Percentiles rank a stretch among this genome's conserved stretches.
phyloP scores from a whole-genome alignment of 306 rosid species.

The Abrus precatorius region DNA sequence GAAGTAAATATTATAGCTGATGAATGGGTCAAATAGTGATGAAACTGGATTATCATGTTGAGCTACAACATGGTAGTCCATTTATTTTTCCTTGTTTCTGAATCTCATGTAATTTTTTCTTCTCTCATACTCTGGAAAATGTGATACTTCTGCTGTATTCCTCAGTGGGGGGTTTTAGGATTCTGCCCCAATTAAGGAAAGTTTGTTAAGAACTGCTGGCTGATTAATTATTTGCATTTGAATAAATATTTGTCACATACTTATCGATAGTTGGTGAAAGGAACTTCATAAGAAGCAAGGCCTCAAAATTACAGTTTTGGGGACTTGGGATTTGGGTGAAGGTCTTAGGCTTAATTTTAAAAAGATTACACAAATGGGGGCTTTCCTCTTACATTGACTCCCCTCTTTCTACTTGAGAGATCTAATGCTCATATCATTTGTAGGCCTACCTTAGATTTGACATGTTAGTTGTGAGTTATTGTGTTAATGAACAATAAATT shows the following conservation, averaged over 20 bases:
- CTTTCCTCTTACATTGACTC: background rate
- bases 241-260: background rate
- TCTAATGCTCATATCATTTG: background rate
- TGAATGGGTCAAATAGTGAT: slow-evolving; percentile 14
- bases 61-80: background rate
- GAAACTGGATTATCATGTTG: background rate
- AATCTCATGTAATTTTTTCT: background rate
- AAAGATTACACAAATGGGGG: background rate
- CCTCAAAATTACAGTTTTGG: background rate
- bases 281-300: slow-evolving; percentile 11
- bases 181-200: background rate
- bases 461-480: slow-evolving; percentile 19
- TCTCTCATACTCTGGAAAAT: slow-evolving; percentile 3
- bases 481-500: slow-evolving; percentile 19
- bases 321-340: background rate
- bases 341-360: slow-evolving; percentile 7
- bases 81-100: background rate
- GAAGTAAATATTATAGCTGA: slow-evolving; percentile 7
- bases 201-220: background rate
- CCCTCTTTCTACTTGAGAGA: slow-evolving; percentile 4
- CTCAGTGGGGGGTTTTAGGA: slow-evolving; percentile 1
- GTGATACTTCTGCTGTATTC: background rate
- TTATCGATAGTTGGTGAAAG: background rate
- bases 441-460: slow-evolving; percentile 6
- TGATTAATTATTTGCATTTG: background rate